Conservation (phyloP, 805 yeast genomes). For the Cyberlindnera euphorbiae region DNA sequence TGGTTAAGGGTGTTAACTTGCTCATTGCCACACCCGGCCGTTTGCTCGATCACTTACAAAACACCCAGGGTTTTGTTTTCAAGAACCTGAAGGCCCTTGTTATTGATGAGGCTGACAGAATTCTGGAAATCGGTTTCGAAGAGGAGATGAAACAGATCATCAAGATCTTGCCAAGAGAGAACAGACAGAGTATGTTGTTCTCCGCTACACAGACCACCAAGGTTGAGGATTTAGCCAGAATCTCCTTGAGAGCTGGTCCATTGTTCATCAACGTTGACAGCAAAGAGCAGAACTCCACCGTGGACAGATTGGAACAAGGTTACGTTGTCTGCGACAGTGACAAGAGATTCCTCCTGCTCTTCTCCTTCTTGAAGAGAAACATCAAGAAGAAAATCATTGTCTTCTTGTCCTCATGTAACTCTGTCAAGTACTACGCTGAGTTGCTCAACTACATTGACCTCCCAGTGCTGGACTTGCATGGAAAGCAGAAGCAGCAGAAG, state of each 20-base stretch:
- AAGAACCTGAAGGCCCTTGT: slow-evolving; percentile 90
- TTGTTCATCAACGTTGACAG: slow-evolving; percentile 88
- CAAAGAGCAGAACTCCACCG: slow-evolving; percentile 81
- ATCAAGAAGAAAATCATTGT: slow-evolving; percentile 90
- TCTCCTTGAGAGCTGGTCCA: slow-evolving; percentile 91
- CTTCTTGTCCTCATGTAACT: slow-evolving; percentile 92
- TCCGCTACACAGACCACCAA: slow-evolving; percentile 99
- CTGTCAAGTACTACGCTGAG: slow-evolving; percentile 95
- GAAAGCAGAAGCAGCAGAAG: slow-evolving; percentile 98
- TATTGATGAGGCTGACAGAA: slow-evolving; percentile 98
- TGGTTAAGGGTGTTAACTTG: slow-evolving; percentile 88
- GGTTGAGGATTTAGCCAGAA: slow-evolving; percentile 96
- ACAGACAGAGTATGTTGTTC: slow-evolving; percentile 93
- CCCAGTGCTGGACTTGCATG: slow-evolving; percentile 95
- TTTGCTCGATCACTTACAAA: slow-evolving; percentile 91
- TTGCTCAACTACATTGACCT: slow-evolving; percentile 91
- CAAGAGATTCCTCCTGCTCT: slow-evolving; percentile 82
- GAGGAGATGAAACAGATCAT: slow-evolving; percentile 98
- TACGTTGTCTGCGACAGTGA: slow-evolving; percentile 97
- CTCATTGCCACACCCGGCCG: slow-evolving; percentile 98
- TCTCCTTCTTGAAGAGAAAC: slow-evolving; percentile 91
- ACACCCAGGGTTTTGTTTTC: slow-evolving; percentile 89
- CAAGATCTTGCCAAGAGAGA: slow-evolving; percentile 85
- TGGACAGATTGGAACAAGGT: slow-evolving; percentile 96
- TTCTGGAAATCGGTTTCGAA: slow-evolving; percentile 95